phyloP scores from a whole-genome alignment of 257 asterid species.

The Ilex aquifolium region DNA sequence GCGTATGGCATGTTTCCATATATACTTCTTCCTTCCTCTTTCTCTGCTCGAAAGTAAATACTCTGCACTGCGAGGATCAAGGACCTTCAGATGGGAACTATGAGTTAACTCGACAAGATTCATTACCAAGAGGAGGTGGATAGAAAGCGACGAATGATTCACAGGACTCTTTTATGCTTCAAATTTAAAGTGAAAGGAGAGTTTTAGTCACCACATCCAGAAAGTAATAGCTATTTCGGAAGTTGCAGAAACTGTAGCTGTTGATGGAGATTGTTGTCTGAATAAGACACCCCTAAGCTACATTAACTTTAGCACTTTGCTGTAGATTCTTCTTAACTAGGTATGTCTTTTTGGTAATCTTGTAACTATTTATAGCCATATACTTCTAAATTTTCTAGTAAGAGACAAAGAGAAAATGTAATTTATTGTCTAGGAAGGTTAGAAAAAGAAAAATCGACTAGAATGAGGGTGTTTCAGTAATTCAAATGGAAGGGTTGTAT shows the following conservation, averaged over 20 bases:
- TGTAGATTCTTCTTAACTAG: background rate
- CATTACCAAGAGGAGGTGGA: conserved; percentile 36
- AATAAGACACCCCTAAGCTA: background rate
- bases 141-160: conserved; percentile 15
- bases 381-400: too few relatives aligned
- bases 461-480: too few relatives aligned
- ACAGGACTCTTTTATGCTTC: too few relatives aligned
- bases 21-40: conserved; percentile 86
- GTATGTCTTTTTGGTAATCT: too few relatives aligned
- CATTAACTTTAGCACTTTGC: background rate
- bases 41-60: conserved; percentile 74
- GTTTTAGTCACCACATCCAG: background rate
- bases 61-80: conserved; percentile 35
- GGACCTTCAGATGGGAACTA: conserved; percentile 43
- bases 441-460: too few relatives aligned
- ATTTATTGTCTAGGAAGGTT: too few relatives aligned
- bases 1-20: conserved; percentile 80
- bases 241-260: background rate
- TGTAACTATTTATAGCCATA: too few relatives aligned
- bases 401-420: too few relatives aligned
- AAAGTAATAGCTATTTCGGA: background rate
- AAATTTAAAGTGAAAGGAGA: background rate
- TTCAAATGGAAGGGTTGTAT: too few relatives aligned
- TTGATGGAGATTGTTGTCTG: background rate
- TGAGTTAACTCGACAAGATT: conserved; percentile 64